phyloP scores from a whole-genome alignment of 164 flowering plant species.

The Vitis rotundifolia region DNA sequence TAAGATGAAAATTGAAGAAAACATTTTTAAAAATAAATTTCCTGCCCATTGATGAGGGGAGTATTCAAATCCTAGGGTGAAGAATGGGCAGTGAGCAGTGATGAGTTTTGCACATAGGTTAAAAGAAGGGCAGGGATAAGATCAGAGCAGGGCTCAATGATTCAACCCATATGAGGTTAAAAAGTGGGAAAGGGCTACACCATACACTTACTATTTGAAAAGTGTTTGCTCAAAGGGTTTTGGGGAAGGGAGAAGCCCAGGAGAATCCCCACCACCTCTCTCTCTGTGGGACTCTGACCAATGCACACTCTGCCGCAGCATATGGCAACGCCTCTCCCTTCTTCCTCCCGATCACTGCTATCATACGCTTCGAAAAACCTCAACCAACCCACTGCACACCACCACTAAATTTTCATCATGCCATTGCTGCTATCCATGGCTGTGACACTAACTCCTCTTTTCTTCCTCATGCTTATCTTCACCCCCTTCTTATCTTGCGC shows the following conservation, averaged over 20 bases:
- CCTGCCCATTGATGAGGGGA: too few species aligned
- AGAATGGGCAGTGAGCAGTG: too few species aligned
- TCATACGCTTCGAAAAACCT: conserved; percentile 12
- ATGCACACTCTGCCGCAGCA: conserved; percentile 9
- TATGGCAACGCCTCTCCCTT: conserved; percentile 11
- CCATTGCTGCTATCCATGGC: neutral
- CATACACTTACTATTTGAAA: conserved; percentile 10
- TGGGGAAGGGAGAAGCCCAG: neutral
- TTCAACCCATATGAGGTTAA: conserved; percentile 25
- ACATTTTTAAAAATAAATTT: too few species aligned
- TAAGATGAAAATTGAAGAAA: too few species aligned
- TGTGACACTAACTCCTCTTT: neutral
- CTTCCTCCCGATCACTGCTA: conserved; percentile 14
- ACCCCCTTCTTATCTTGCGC: conserved; percentile 11
- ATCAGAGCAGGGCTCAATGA: conserved; percentile 24
- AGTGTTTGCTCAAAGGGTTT: conserved; percentile 17
- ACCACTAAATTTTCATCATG: neutral
- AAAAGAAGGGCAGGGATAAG: neutral
- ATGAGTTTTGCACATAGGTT: too few species aligned
- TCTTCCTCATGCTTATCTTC: conserved; percentile 9
- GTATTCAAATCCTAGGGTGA: too few species aligned
- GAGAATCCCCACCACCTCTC: neutral
- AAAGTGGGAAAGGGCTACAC: conserved; percentile 15
- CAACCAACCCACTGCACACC: neutral
- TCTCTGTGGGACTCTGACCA: neutral